phyloP scores from a whole-genome alignment of 441 rosid genomes.

The Mallotus repandus region DNA sequence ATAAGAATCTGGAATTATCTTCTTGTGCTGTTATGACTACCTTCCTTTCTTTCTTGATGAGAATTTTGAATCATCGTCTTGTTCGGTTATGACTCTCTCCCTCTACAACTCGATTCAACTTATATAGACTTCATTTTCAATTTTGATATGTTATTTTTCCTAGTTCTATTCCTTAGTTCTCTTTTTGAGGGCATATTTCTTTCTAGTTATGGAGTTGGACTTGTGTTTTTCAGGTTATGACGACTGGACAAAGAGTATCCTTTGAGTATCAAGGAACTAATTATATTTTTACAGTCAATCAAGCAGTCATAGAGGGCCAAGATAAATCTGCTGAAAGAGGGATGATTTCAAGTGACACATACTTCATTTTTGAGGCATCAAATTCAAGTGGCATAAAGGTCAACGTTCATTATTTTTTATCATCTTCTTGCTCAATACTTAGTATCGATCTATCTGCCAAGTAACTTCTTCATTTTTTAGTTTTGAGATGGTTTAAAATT shows the following conservation, averaged over 20 bases:
- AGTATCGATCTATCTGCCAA: background rate
- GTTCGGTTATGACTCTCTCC: background rate
- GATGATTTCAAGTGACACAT: conserved; percentile 71
- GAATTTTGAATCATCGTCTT: background rate
- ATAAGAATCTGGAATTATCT: too few species aligned
- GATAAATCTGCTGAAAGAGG: conserved; percentile 82
- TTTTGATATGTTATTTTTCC: background rate
- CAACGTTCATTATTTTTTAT: conserved; percentile 16
- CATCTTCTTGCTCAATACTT: background rate
- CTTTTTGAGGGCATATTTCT: background rate
- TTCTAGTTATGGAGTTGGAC: conserved; percentile 2
- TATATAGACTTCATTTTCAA: background rate
- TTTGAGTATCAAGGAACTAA: conserved; percentile 95
- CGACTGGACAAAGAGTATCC: conserved; percentile 78
- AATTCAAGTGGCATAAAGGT: conserved; percentile 96
- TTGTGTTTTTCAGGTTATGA: conserved; percentile 70
- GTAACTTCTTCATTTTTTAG: background rate
- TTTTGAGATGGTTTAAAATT: background rate
- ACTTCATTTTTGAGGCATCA: conserved; percentile 84
- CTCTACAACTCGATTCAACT: background rate
- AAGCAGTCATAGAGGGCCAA: conserved; percentile 72
- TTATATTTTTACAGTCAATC: conserved; percentile 80
- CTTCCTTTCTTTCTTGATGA: background rate
- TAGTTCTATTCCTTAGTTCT: background rate
- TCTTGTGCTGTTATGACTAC: too few species aligned